Evolutionary conservation across 2,329 filamentous ascomycete species (phyloP).

Genomic region (Trichocomaceae sp.): DNA sequence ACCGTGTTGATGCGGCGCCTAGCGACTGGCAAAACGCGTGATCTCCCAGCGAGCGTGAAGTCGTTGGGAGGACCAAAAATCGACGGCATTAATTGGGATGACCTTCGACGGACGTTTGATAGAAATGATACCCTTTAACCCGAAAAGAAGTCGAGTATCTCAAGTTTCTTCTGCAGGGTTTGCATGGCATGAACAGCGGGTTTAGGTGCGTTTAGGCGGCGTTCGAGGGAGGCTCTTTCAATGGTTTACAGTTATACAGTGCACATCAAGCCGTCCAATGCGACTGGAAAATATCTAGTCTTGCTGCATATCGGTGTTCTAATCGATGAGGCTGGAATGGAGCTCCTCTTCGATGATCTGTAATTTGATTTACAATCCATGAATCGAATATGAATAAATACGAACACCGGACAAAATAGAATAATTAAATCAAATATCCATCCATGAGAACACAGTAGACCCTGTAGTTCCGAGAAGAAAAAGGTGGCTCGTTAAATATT

Average conservation of each 20-base stretch:
- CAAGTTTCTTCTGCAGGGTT: not conserved
- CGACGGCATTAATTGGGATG: constrained; percentile 49
- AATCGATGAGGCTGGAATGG: not conserved
- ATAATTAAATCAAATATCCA: not conserved
- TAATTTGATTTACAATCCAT: not conserved
- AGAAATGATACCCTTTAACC: not conserved
- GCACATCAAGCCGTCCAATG: not conserved
- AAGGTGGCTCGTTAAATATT: too few species aligned
- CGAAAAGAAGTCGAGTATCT: not conserved
- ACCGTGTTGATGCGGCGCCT: constrained; percentile 68
- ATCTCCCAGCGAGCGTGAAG: constrained; percentile 28
- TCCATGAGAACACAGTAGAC: too few species aligned
- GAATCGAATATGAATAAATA: not conserved
- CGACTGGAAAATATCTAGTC: not conserved
- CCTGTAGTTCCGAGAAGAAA: too few species aligned
- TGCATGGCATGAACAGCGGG: not conserved
- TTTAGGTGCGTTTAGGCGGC: not conserved
- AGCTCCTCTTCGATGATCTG: not conserved
- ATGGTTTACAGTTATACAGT: not conserved
- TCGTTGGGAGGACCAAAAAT: constrained; percentile 40
- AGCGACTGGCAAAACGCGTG: constrained; percentile 51
- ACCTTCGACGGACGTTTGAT: constrained; percentile 33
- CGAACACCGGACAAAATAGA: not conserved
- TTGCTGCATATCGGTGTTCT: not conserved
- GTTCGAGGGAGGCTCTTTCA: not conserved